Conservation (phyloP, 139 green algal genomes). For the Parachlorella kessleri region DNA sequence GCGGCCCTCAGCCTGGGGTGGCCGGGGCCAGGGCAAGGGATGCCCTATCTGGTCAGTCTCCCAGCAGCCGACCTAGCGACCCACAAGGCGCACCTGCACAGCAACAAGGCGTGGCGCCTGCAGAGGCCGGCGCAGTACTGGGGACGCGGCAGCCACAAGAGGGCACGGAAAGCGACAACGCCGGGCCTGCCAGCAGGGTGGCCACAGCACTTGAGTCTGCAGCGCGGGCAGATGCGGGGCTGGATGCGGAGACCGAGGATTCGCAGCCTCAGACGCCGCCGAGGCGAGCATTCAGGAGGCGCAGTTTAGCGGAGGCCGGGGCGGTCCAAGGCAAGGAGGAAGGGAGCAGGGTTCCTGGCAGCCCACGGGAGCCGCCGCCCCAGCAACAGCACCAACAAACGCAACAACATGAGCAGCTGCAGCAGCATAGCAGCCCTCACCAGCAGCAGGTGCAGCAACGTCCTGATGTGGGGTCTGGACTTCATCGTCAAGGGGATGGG, state of each 20-base stretch:
- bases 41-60: too few species aligned
- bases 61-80: too few species aligned
- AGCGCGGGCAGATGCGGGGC: not conserved
- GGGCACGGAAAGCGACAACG: not conserved
- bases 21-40: too few species aligned
- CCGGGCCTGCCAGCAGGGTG: not conserved
- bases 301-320: not conserved
- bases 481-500: too few species aligned
- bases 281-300: not conserved
- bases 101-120: not conserved
- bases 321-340: not conserved
- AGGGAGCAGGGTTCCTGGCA: not conserved
- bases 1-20: too few species aligned
- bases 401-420: too few species aligned
- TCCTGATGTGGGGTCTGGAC: too few species aligned
- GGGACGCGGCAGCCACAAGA: not conserved
- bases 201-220: constrained; percentile 5
- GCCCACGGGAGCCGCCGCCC: too few species aligned
- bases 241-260: not conserved
- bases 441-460: too few species aligned
- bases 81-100: not conserved
- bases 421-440: too few species aligned
- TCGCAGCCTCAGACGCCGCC: too few species aligned
- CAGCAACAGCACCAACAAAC: too few species aligned
- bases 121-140: not conserved